Evolutionary conservation across 768 basidiomycete genomes (phyloP).

Genomic region (Udeniomyces megalosporus): DNA sequence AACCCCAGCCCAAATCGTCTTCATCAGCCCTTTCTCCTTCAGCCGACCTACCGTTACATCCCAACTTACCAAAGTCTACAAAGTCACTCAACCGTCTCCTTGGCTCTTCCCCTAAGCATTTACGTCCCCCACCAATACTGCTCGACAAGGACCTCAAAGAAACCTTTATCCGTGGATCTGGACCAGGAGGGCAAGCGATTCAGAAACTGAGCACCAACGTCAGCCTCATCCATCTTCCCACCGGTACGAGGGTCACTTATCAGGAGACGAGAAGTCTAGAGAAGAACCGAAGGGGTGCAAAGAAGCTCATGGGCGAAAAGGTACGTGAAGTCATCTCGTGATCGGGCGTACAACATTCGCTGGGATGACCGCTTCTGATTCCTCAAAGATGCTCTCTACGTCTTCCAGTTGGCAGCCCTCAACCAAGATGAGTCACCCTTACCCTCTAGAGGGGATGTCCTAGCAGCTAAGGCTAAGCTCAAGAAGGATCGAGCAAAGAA

Average conservation of each 20-base stretch:
- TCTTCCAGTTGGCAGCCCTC: too few species aligned
- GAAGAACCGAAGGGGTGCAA: slow-evolving; percentile 61
- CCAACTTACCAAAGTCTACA: background rate
- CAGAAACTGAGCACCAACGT: slow-evolving; percentile 72
- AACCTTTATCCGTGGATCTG: slow-evolving; percentile 68
- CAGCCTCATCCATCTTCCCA: slow-evolving; percentile 73
- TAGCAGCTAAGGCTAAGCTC: background rate
- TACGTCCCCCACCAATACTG: too few species aligned
- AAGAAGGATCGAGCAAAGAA: background rate
- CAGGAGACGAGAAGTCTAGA: slow-evolving; percentile 75
- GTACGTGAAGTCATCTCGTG: slow-evolving; percentile 24
- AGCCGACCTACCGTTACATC: too few species aligned
- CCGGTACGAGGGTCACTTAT: slow-evolving; percentile 67
- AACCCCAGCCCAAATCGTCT: too few species aligned
- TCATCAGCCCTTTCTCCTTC: too few species aligned
- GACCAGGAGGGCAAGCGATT: slow-evolving; percentile 90
- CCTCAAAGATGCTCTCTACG: too few species aligned
- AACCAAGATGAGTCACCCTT: background rate
- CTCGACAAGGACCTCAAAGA: slow-evolving; percentile 69
- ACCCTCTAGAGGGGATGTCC: background rate
- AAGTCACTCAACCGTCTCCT: too few species aligned
- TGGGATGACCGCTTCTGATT: too few species aligned
- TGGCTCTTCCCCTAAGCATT: too few species aligned
- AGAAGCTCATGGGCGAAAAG: slow-evolving; percentile 59
- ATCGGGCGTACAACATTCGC: too few species aligned